phyloP scores from a whole-genome alignment of 2,329 filamentous ascomycete species.

The Microcyclospora tardicrescens region DNA sequence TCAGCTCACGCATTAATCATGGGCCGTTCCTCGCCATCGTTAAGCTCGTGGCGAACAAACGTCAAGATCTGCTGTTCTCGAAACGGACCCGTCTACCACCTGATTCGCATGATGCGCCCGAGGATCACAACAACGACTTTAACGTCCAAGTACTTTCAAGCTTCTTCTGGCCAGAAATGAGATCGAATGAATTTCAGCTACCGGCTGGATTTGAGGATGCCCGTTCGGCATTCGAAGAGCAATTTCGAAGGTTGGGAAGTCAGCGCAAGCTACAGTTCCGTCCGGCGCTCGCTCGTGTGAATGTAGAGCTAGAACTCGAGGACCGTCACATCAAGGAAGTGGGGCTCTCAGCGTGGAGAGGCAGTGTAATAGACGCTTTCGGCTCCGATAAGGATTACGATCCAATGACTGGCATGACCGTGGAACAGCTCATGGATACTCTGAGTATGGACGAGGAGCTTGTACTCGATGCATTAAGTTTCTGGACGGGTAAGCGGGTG shows the following conservation, averaged over 20 bases:
- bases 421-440: slow-evolving; percentile 34
- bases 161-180: slow-evolving; percentile 81
- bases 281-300: slow-evolving; percentile 65
- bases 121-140: slow-evolving; percentile 29
- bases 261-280: slow-evolving; percentile 83
- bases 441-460: slow-evolving; percentile 65
- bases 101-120: slow-evolving; percentile 2
- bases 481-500: slow-evolving; percentile 59
- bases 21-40: slow-evolving; percentile 15
- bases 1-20: slow-evolving; percentile 15
- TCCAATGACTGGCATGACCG: slow-evolving; percentile 16
- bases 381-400: slow-evolving; percentile 31
- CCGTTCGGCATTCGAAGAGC: slow-evolving; percentile 51
- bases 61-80: slow-evolving; percentile 17
- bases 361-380: slow-evolving; percentile 78
- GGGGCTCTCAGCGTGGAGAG: slow-evolving; percentile 72
- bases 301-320: slow-evolving; percentile 67
- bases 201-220: slow-evolving; percentile 39
- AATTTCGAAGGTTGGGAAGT: slow-evolving; percentile 69
- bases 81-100: slow-evolving; percentile 15
- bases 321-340: slow-evolving; percentile 61
- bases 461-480: slow-evolving; percentile 51
- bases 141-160: slow-evolving; percentile 80
- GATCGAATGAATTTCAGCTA: slow-evolving; percentile 54
- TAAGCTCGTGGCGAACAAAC: slow-evolving; percentile 15